Base-by-base conservation (phyloP, 257 asterid species). In the Catharanthus roseus region DNA sequence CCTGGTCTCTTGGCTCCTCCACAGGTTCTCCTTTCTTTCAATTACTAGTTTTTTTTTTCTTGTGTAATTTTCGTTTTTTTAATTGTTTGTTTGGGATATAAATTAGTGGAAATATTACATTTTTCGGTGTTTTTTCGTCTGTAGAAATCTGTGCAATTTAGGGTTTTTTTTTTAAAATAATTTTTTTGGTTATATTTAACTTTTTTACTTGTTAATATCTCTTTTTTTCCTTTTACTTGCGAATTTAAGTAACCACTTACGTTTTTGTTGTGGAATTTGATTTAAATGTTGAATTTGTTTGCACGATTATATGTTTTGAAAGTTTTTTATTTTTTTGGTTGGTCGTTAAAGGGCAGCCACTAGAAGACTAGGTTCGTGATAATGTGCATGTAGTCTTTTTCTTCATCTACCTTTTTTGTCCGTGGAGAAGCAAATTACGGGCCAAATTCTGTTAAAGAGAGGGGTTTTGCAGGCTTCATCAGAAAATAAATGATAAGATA, bases 1-100 rank as follows among this genome's bases (percentile, higher is more conserved):
- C 95, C 97, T 33, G 90, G 89, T 45, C 86, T 86, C 54, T 66
- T 88, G 51, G 89, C 88, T 45, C 83, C 86, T 74, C 88, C 95
- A 64, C 97, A 83, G 95, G 97, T 86, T 76, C 65, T n/a, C 4
- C 26, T 62, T 41, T 28, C n/a, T 0, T 44, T 41, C 65, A 5
- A 10, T 10, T 23, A 36, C n/a, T 26, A 23, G 3, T 18, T 41
- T 36, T 38, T 9, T 24, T 41, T 36, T 38, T 9, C 16, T 33
- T 11, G 38, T 10, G 21, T 39, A 23, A 12, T 8, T 68, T 58
- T 53, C 58, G 11, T 38, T 38, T 53, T 38, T 56, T 36, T 31
- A 68, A 21, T 4, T 36, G 7, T 64, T 39, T 74, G 1, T 67
- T 33, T 58, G 4, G 63, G 15, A 1, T 38, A 61, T 21, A 38